Percentiles rank a stretch among this genome's conserved stretches.
phyloP scores from a whole-genome alignment of 768 basidiomycete genomes.

The Dioszegia hungarica region DNA sequence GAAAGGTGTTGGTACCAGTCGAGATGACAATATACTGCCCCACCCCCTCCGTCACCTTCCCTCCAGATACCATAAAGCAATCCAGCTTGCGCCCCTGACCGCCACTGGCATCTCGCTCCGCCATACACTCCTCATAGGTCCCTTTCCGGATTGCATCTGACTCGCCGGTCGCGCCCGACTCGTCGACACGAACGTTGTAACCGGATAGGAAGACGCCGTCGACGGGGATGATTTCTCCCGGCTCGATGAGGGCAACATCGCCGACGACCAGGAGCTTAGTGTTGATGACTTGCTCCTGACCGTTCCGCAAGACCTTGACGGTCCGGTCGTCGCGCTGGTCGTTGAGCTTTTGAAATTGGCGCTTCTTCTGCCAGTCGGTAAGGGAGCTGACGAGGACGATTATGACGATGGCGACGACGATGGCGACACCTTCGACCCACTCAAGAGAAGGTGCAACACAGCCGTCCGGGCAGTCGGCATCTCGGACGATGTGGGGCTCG shows the following conservation, averaged over 20 bases:
- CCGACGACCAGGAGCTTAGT: conserved; percentile 83
- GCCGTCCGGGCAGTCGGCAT: conserved; percentile 52
- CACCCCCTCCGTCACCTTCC: conserved; percentile 90
- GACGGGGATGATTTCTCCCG: conserved; percentile 92
- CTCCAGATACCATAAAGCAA: conserved; percentile 86
- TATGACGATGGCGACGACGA: conserved; percentile 54
- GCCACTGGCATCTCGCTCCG: conserved; percentile 51
- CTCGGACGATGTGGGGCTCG: conserved; percentile 6
- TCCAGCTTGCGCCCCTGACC: conserved; percentile 62
- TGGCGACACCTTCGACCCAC: conserved; percentile 81
- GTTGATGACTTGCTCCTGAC: conserved; percentile 65
- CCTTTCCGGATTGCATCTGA: conserved; percentile 90
- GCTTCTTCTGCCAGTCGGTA: conserved; percentile 98
- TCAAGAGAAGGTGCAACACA: conserved; percentile 70
- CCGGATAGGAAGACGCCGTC: conserved; percentile 91
- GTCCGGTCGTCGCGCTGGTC: conserved; percentile 91
- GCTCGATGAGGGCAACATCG: conserved; percentile 84
- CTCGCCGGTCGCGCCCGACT: conserved; percentile 94
- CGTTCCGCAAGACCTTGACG: conserved; percentile 74
- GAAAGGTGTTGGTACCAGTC: conserved; percentile 86
- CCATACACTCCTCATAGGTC: conserved; percentile 68
- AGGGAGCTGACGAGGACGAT: conserved; percentile 76
- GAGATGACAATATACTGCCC: conserved; percentile 88
- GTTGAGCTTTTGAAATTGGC: conserved; percentile 86
- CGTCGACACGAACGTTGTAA: conserved; percentile 91